phyloP scores from a whole-genome alignment of 2,329 filamentous ascomycete genomes.

The Diaporthe vexans region DNA sequence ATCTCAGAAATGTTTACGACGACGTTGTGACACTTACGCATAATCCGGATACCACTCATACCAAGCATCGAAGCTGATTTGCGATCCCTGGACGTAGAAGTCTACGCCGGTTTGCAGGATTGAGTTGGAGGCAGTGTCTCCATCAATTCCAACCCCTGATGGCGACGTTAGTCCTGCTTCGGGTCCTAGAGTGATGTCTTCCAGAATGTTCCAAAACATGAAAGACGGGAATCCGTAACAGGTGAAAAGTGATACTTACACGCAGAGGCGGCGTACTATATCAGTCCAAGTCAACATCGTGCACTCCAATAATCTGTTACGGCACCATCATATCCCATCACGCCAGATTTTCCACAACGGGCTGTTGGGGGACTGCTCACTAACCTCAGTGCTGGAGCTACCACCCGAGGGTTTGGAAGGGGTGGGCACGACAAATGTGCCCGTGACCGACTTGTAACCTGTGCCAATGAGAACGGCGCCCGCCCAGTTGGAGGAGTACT shows the following conservation, averaged over 20 bases:
- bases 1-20: neutral
- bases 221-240: no score
- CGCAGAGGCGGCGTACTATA: slow-evolving; percentile 61
- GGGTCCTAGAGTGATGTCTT: no score
- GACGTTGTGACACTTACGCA: slow-evolving; percentile 48
- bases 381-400: slow-evolving; percentile 47
- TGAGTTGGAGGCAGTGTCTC: slow-evolving; percentile 66
- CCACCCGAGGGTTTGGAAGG: slow-evolving; percentile 57
- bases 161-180: no score
- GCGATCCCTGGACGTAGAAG: slow-evolving; percentile 58
- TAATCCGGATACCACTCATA: slow-evolving; percentile 74
- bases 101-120: slow-evolving; percentile 72
- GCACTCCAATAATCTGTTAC: accelerated
- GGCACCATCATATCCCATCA: neutral
- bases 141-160: slow-evolving; percentile 75
- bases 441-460: slow-evolving; percentile 66
- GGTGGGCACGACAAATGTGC: slow-evolving; percentile 66
- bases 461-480: slow-evolving; percentile 67
- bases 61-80: slow-evolving; percentile 67
- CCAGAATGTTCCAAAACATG: no score
- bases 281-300: neutral
- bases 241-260: no score
- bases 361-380: neutral
- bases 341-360: neutral
- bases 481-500: slow-evolving; percentile 64